Base-by-base conservation (phyloP, 345 rosid species). In the Pugionium cornutum region DNA sequence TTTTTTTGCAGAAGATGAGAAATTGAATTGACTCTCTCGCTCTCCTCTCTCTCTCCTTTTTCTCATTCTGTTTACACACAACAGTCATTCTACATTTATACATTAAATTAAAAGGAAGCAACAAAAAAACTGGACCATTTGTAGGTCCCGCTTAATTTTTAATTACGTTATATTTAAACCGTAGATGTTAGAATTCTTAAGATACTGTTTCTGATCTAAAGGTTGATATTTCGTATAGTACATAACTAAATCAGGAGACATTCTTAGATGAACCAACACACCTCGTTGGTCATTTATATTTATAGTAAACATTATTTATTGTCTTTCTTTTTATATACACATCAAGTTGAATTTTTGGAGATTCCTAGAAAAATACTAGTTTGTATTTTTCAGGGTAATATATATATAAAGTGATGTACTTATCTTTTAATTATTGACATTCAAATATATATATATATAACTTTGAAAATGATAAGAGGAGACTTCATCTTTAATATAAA, bases 81-180 rank as follows among this genome's bases (percentile, higher is more conserved):
- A 73, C 62, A 3, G 69, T 30, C 26, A 66, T 60, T 47, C 58
- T 47, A 67, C 69, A 75, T 77, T 77, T 57, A 72, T 72, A 72
- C 65, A 64, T 42, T 25, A 35, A 9, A 28, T 40, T 1, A 40
- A 1, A 4, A 33, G 18, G 18, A 18, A 18, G 18, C 18, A 18
- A 18, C 18, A 58, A 7, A 9, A 51, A 3, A 47, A 31, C 9
- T 33, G 32, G 57, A 7, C n/a, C 10, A 18, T 9, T 7, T 41
- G 56, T 74, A 79, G 77, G 52, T 70, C 74, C 84, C 70, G 6
- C 4, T 37, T 30, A 0, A 18, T 34, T 58, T 31, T 18, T 58
- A 27, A 30, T 56, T 58, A 2, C 25, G 33, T 51, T 8, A 25
- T 37, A 3, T 50, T 54, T 67, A 1, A 5, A 11, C 66, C 77